Conservation (phyloP, 192 early-diverging fungal genomes). For the Rhizoclosmatium sp. region DNA sequence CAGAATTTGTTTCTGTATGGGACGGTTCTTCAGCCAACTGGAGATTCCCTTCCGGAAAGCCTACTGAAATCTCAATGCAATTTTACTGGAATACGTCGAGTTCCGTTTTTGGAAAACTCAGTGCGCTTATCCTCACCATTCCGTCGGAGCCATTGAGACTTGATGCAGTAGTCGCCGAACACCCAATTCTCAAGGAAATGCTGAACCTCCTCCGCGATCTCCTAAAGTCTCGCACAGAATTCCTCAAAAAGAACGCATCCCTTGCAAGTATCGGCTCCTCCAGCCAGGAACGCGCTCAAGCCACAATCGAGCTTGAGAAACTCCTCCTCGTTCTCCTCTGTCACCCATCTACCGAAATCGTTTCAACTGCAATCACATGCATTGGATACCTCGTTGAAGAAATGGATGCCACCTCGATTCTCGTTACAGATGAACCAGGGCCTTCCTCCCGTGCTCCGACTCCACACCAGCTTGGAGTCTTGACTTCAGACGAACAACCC, state of each 20-base stretch:
- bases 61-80: constrained; percentile 71
- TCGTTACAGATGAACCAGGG: not conserved
- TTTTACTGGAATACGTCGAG: constrained; percentile 79
- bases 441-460: not conserved
- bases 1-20: constrained; percentile 80
- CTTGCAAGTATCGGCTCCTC: not conserved
- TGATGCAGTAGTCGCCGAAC: not conserved
- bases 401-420: constrained; percentile 61
- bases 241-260: constrained; percentile 21
- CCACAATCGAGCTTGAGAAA: constrained; percentile 77
- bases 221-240: constrained; percentile 46
- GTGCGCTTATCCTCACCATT: constrained; percentile 80
- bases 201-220: constrained; percentile 43
- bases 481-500: not conserved
- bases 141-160: constrained; percentile 1
- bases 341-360: constrained; percentile 68
- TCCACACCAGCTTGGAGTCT: not conserved
- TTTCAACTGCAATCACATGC: constrained; percentile 53
- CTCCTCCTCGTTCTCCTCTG: constrained; percentile 79
- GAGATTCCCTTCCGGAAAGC: constrained; percentile 37
- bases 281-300: constrained; percentile 69
- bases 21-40: constrained; percentile 62
- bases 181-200: constrained; percentile 32
- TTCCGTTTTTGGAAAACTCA: constrained; percentile 65
- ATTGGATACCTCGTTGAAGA: constrained; percentile 77